phyloP scores from a whole-genome alignment of 306 rosid genomes.

The Malus orientalis region DNA sequence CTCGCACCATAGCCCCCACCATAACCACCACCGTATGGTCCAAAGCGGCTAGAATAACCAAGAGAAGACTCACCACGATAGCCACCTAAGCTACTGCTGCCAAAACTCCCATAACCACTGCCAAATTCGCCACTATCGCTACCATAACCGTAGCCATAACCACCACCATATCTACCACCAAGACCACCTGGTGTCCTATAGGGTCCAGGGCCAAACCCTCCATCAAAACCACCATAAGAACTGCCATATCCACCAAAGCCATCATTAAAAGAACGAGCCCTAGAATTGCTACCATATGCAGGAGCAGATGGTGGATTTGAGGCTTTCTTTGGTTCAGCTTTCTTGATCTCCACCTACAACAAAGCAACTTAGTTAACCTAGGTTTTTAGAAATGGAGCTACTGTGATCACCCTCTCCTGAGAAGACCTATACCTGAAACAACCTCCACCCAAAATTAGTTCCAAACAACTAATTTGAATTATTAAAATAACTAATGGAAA shows the following conservation, averaged over 20 bases:
- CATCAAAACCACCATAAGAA: slow-evolving; percentile 74
- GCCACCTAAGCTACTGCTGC: slow-evolving; percentile 56
- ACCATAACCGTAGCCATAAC: slow-evolving; percentile 53
- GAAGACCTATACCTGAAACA: slow-evolving; percentile 37
- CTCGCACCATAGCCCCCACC: slow-evolving; percentile 46
- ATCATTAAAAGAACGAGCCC: slow-evolving; percentile 83
- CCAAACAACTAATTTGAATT: slow-evolving; percentile 10
- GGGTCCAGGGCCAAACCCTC: slow-evolving; percentile 72
- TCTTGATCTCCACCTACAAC: slow-evolving; percentile 99
- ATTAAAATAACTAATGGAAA: slow-evolving; percentile 1
- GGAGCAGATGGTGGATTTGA: slow-evolving; percentile 83
- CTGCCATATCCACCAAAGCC: slow-evolving; percentile 72
- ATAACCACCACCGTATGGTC: slow-evolving; percentile 50
- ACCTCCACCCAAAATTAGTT: slow-evolving; percentile 29
- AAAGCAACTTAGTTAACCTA: slow-evolving; percentile 94
- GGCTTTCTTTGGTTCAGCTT: slow-evolving; percentile 99
- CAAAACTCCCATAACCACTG: slow-evolving; percentile 48
- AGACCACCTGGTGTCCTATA: slow-evolving; percentile 72
- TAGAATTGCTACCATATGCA: slow-evolving; percentile 88
- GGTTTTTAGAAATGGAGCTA: slow-evolving; percentile 28
- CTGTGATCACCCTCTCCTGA: slow-evolving; percentile 29
- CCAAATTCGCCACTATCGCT: slow-evolving; percentile 49
- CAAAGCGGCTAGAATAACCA: slow-evolving; percentile 47
- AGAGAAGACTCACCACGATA: slow-evolving; percentile 54
- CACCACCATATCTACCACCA: slow-evolving; percentile 62